phyloP scores from a whole-genome alignment of 148 eudicot species.

The Nepenthes mirabilis region DNA sequence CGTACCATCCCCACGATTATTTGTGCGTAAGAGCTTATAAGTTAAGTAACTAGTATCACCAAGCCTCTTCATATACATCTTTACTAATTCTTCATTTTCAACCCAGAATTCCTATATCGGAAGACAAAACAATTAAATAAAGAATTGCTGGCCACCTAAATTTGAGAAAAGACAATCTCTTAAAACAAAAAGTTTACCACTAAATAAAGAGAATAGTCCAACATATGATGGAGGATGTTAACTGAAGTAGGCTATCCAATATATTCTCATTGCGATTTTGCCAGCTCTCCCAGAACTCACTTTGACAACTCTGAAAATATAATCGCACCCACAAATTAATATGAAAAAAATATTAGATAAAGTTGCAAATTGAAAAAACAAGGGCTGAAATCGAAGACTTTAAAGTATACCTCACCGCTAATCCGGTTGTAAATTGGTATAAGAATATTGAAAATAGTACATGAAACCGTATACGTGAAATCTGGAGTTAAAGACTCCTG shows the following conservation, averaged over 20 bases:
- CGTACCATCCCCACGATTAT: constrained; percentile 44
- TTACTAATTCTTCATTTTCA: constrained; percentile 28
- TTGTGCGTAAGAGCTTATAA: constrained; percentile 36
- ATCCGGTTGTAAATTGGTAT: constrained; percentile 48
- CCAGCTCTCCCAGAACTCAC: constrained; percentile 31
- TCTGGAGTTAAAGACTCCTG: no score
- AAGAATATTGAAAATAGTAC: constrained; percentile 39
- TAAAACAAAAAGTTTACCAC: not conserved
- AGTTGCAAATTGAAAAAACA: not conserved
- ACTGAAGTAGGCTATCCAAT: constrained; percentile 25
- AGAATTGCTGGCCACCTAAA: not conserved
- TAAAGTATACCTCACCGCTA: constrained; percentile 18
- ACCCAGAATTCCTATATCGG: constrained; percentile 36
- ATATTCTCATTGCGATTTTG: constrained; percentile 22
- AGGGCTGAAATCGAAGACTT: not conserved
- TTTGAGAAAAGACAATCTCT: not conserved
- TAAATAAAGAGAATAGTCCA: constrained; percentile 6
- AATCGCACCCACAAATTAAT: not conserved
- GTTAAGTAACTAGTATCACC: constrained; percentile 28
- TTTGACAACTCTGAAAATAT: constrained; percentile 21
- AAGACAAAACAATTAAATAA: not conserved
- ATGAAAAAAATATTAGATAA: not conserved
- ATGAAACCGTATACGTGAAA: constrained; percentile 8
- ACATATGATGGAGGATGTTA: constrained; percentile 37
- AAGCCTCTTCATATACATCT: constrained; percentile 30